These are phyloP conservation scores for Niebla homalea DNA, from an alignment of 495 filamentous ascomycete species.

Conservation along the genomic window DNA sequence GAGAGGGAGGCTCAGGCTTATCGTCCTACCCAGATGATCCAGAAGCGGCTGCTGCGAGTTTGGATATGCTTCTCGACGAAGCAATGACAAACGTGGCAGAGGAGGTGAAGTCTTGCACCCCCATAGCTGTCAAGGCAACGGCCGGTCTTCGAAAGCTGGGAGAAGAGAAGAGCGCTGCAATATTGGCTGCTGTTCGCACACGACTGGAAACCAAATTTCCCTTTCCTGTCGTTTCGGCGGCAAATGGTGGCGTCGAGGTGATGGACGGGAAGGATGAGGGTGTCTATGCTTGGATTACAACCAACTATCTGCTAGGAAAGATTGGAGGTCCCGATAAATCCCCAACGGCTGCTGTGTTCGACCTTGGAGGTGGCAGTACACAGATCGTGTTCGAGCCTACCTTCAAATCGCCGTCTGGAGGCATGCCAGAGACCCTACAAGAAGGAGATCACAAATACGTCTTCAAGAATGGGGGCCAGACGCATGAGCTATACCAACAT, in stretches of 20 bases:
- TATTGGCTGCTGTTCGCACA: conserved; percentile 69
- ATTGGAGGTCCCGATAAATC: conserved; percentile 85
- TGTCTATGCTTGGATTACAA: conserved; percentile 99
- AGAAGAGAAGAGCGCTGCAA: conserved; percentile 64
- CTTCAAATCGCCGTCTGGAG: conserved; percentile 62
- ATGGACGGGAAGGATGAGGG: conserved; percentile 95
- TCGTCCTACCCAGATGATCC: conserved; percentile 77
- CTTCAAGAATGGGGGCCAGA: conserved; percentile 75
- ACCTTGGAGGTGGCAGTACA: conserved; percentile 90
- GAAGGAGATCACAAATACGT: conserved; percentile 95
- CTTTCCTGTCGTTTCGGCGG: conserved; percentile 78
- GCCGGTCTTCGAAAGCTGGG: conserved; percentile 74
- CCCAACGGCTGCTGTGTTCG: conserved; percentile 86
- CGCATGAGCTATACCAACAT: conserved; percentile 95
- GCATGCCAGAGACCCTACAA: conserved; percentile 76
- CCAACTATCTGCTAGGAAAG: conserved; percentile 94
- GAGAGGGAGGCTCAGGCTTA: conserved; percentile 63
- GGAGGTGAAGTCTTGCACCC: conserved; percentile 73
- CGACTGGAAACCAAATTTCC: conserved; percentile 84
- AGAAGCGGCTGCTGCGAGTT: conserved; percentile 72
- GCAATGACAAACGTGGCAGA: conserved; percentile 75
- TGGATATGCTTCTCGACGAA: conserved; percentile 76
- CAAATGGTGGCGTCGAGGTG: conserved; percentile 76
- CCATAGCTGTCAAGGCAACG: conserved; percentile 91
- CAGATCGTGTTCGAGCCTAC: conserved; percentile 97